Conservation (phyloP, 75 land plant genomes). For the Isoetes taiwanensis region DNA sequence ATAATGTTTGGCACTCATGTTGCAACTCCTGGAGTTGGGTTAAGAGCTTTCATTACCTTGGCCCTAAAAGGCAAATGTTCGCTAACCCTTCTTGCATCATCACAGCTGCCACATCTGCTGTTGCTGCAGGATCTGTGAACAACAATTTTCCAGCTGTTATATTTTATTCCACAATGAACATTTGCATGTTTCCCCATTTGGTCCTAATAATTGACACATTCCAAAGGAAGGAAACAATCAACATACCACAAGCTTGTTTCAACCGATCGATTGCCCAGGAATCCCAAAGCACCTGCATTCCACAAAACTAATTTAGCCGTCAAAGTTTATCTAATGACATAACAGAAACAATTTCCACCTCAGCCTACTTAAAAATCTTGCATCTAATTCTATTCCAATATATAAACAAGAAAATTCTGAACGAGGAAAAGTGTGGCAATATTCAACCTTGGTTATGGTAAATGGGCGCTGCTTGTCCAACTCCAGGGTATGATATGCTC, state of each 20-base stretch:
- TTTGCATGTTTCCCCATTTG: not conserved
- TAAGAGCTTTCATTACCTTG: constrained; percentile 29
- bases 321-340: constrained; percentile 7
- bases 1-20: too few relatives aligned
- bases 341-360: not conserved
- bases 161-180: not conserved
- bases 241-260: constrained; percentile 64
- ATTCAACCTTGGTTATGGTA: constrained; percentile 54
- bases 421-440: too few relatives aligned
- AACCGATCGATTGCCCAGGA: constrained; percentile 58
- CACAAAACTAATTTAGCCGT: not conserved
- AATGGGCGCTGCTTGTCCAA: constrained; percentile 75
- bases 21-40: too few relatives aligned
- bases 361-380: not conserved
- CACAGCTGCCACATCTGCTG: constrained; percentile 87
- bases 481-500: constrained; percentile 82
- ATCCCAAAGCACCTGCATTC: constrained; percentile 56
- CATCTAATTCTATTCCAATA: not conserved
- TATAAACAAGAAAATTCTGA: not conserved
- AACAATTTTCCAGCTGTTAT: too few relatives aligned
- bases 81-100: constrained; percentile 95
- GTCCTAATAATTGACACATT: not conserved
- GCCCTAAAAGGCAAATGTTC: constrained; percentile 69
- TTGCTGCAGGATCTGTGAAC: constrained; percentile 71
- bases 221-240: not conserved